Evolutionary conservation across 805 yeast genomes (phyloP).

Genomic region (Candida awuae): DNA sequence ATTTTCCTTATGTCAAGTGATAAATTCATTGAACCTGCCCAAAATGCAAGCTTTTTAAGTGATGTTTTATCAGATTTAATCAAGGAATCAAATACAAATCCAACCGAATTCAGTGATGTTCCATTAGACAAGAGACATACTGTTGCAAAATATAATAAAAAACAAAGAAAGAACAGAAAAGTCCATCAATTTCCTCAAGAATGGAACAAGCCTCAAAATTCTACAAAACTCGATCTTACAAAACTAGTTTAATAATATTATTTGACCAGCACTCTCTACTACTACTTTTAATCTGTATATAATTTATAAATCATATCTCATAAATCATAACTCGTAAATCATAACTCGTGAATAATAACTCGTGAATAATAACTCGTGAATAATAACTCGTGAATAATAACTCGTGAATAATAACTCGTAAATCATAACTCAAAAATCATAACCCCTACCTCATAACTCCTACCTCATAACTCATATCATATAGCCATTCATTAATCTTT

Average conservation of each 20-base stretch:
- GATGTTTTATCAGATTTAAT: constrained; percentile 56
- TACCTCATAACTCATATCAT: too few relatives aligned
- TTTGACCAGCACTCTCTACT: neutral
- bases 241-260: neutral
- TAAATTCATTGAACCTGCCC: constrained; percentile 68
- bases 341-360: too few relatives aligned
- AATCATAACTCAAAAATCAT: neutral
- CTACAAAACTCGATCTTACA: neutral
- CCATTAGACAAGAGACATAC: constrained; percentile 77
- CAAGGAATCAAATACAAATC: constrained; percentile 52
- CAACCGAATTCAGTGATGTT: constrained; percentile 60
- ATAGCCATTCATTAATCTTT: too few relatives aligned
- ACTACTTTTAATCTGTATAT: neutral
- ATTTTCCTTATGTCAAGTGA: constrained; percentile 57
- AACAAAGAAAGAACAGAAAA: constrained; percentile 34
- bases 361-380: too few relatives aligned
- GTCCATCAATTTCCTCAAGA: constrained; percentile 57
- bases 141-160: constrained; percentile 34
- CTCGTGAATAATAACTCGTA: neutral
- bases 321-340: too few relatives aligned
- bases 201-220: constrained; percentile 57
- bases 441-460: too few relatives aligned
- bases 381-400: too few relatives aligned
- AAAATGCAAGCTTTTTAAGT: constrained; percentile 70
- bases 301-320: too few relatives aligned